Evolutionary conservation across 2,329 filamentous ascomycete genomes (phyloP), one percentile per base, ranked within the genome.

Genomic region (Alternaria triticimaculans): DNA sequence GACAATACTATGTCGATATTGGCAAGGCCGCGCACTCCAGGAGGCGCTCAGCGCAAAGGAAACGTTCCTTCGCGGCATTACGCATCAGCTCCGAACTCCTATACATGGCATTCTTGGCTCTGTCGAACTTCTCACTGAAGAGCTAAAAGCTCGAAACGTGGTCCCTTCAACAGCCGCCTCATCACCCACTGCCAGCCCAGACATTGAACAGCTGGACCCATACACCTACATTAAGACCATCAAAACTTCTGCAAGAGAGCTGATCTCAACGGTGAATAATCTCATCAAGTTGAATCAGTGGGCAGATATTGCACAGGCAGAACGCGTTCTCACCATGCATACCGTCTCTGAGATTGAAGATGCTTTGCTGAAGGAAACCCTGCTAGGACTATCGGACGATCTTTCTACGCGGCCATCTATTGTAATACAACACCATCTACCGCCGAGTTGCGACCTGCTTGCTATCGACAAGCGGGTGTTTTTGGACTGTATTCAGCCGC

Each of bases 31-130:
- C 2, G 66, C 79, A 11, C 66, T 84, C 0, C 68, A 76, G 23
- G 82, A 85, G 63, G 83, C 81, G 0, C 75, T 84, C 60, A 69
- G 71, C 12, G 81, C 82, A 0, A 84, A 84, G 56, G 82, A 84
- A 2, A 78, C 70, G 4, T 85, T 85, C 58, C 71, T 85, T 1
- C 76, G 83, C 5, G 81, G 82, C 0, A 79, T 85, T 9, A 84
- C 82, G 0, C 83, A 85, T 56, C 82, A 84, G 37, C 78, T 85
- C 0, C 78, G 83, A 41, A 85, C 83, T 0, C 83, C 83, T 0
- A 83, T 85, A 5, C 83, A 85, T 33, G 83, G 83, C 0, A 83
- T 85, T 3, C 74, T 85, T 6, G 79, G 78, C 7, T 80, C 79
- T 2, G 76, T 76, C 5, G 80, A 85, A 15, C 67, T 85, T 0